Conservation (phyloP, 805 yeast genomes). For the Myxozyma geophila region DNA sequence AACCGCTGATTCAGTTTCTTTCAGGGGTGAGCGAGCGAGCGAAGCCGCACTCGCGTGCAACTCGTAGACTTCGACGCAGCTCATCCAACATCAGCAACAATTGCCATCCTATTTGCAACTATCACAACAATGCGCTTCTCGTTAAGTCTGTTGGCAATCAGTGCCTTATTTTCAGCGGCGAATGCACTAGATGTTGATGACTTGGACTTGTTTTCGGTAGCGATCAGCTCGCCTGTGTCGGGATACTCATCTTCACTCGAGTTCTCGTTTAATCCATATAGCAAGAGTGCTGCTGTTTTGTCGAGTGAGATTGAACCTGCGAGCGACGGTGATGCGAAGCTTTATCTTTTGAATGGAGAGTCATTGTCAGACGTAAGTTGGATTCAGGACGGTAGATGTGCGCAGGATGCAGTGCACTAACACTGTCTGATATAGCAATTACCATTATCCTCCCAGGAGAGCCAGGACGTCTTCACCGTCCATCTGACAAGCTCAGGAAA, state of each 20-base stretch:
- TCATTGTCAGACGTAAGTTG: constrained; percentile 21
- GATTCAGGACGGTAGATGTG: too few species aligned
- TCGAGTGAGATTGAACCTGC: neutral
- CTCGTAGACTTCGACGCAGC: neutral
- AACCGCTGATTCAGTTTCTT: too few species aligned
- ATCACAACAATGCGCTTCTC: neutral
- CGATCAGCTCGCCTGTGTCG: constrained; percentile 7
- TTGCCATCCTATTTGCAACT: too few species aligned
- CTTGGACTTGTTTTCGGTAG: constrained; percentile 2
- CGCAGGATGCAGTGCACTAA: too few species aligned
- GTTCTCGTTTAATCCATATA: constrained; percentile 7
- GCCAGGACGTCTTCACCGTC: constrained; percentile 14
- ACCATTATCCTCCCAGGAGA: constrained; percentile 4
- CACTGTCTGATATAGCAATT: constrained; percentile 1
- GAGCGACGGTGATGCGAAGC: neutral
- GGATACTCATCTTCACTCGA: neutral
- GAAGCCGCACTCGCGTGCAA: neutral
- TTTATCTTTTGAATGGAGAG: constrained; percentile 13
- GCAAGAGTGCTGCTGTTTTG: constrained; percentile 7
- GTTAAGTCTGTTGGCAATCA: neutral
- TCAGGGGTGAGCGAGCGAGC: neutral
- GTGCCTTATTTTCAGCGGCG: neutral
- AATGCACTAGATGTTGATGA: neutral
- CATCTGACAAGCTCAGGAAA: constrained; percentile 18
- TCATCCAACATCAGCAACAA: neutral